Base-by-base conservation (phyloP, 148 eudicot genomes). In the Camellia granthamiana region DNA sequence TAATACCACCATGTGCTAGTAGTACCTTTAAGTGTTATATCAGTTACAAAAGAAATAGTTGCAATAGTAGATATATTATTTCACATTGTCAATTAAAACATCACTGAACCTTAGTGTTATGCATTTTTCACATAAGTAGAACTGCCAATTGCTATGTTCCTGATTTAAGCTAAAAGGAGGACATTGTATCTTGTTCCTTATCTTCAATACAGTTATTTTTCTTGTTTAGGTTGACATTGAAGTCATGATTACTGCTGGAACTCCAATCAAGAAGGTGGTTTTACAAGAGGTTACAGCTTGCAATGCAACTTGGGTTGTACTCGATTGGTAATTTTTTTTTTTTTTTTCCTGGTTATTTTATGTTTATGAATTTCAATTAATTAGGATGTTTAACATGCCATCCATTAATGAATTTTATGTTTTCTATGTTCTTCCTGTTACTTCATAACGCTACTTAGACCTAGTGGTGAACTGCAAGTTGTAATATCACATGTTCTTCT, bases 191-290 rank as follows among this genome's bases (percentile, higher is more conserved):
- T 43, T 14, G 18, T 72, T 8, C 51, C 11, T 46, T n/a, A 10
- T 38, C 8, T 58, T 3, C 49, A 73, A 15, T n/a, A 72, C 60
- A 23, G 41, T 16, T n/a, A 19, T n/a, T 11, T 60, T 13, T 60
- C 72, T 43, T 41, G 51, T 54, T 71, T 76, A 87, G 89, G 85
- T 87, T 71, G 81, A 80, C 73, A 84, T 87, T 61, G 84, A 87
- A 75, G 89, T 84, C 80, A 87, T 82, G 81, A 82, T 87, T 64
- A 83, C 81, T 12, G 85, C 84, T 71, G 89, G 89, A 80, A 82
- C 82, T 80, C 87, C 89, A 69, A 78, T 80, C 51, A 84, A 82
- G 84, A 84, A 83, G 52, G 85, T 83, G 62, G 73, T 87, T 64
- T 38, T 82, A 59, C 84, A 87, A 75, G 87, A 87, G 81, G 82